Evolutionary conservation across 2,329 filamentous ascomycete species (phyloP), one percentile per base, ranked within the genome.

Genomic region (Fusarium pseudograminearum): DNA sequence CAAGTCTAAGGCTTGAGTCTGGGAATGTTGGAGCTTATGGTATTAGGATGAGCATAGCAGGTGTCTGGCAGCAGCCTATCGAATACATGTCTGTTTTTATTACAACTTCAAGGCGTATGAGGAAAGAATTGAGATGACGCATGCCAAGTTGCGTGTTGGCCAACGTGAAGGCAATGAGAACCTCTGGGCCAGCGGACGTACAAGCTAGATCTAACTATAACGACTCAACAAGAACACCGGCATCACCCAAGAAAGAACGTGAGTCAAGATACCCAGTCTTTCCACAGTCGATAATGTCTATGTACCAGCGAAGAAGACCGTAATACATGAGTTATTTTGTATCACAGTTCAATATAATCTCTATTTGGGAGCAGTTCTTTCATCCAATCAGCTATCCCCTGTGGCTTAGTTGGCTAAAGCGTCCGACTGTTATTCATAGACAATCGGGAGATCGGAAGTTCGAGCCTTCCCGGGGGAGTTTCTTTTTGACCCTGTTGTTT

Each of bases 361-460:
- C 0, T 6, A 22, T 2, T 24, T 8, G 5, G 5, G 1, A 0
- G 1, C 0, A 1, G 1, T 2, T 4, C 14, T 14, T 44, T 22
- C 15, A 64, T 64, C 61, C 61, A 64, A 64, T 64, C 51, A 64
- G 59, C 59, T 64, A 64, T 64, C 69, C 69, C 69, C 65, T 69
- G 68, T 71, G 69, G 69, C 68, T 71, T 71, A 71, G 69, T 71
- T 70, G 68, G 68, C 67, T 71, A 70, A 70, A 70, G 68, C 68
- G 68, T 70, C 68, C 68, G 68, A 70, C 68, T 70, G 68, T 70
- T 70, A 70, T 68, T 57, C 24, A 51, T 51, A 72, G 70, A 72
- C 69, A 72, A 74, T 74, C 73, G 71, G 69, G 71, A 74, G 72
- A 74, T 74, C 72, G 70, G 69, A 72, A 74, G 73, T 75, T 74